A percentile compares a stretch with the other conserved stretches of the same genome.
These are phyloP conservation scores for Lachancea lanzarotensis DNA, from an alignment of 805 yeast genomes.

Conservation along the genomic window DNA sequence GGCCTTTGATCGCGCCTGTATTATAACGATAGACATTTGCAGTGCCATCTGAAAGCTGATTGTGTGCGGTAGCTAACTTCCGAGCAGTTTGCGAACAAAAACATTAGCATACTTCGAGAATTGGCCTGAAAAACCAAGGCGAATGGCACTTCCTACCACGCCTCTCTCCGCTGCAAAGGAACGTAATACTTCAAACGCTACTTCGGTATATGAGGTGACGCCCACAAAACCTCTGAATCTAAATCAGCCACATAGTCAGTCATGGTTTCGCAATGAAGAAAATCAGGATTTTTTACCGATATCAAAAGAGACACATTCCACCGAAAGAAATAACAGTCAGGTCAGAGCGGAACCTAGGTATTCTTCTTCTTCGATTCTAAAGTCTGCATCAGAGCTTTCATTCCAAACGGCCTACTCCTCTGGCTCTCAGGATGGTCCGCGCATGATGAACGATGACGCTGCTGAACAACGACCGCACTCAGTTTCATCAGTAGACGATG, in stretches of 20 bases:
- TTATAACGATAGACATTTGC: too few relatives aligned
- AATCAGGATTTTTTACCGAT: neutral
- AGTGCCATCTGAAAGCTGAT: too few relatives aligned
- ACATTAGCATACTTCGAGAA: neutral
- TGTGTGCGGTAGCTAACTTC: too few relatives aligned
- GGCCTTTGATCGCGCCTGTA: neutral
- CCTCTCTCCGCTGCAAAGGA: neutral
- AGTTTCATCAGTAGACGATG: neutral
- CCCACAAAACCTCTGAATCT: conserved; percentile 3
- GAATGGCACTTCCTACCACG: neutral
- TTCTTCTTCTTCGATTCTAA: conserved; percentile 5
- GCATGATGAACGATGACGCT: neutral
- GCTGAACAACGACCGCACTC: neutral
- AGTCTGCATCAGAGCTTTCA: conserved; percentile 5
- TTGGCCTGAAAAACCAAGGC: neutral
- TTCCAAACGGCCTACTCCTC: conserved; percentile 9
- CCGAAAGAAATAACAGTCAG: neutral
- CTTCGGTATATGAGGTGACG: conserved; percentile 1
- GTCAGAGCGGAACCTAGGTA: neutral
- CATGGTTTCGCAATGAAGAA: neutral
- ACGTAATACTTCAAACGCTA: too few relatives aligned
- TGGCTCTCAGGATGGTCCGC: neutral
- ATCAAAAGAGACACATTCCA: neutral
- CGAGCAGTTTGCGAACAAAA: neutral
- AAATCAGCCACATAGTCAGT: neutral